phyloP scores from a whole-genome alignment of 2,329 filamentous ascomycete species.

The Aphanoascus verrucosus region DNA sequence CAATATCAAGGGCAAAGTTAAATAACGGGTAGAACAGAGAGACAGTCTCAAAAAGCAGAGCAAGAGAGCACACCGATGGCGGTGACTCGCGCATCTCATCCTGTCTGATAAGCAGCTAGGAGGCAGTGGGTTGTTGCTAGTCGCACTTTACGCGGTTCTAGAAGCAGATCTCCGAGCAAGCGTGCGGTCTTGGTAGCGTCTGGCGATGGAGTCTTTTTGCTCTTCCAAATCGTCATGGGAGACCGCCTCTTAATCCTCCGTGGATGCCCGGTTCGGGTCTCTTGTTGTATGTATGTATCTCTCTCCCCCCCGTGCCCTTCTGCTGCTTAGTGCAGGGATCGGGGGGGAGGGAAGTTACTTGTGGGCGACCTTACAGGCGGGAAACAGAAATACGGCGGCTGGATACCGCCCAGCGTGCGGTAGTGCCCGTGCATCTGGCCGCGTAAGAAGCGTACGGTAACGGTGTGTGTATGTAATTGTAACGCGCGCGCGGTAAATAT shows the following conservation, averaged over 20 bases:
- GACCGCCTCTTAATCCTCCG: neutral
- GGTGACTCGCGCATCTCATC: neutral
- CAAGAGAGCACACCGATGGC: neutral
- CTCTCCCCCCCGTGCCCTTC: no score
- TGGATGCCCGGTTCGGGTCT: no score
- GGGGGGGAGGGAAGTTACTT: no score
- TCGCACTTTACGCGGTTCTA: neutral
- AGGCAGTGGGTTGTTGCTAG: neutral
- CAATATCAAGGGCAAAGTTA: no score
- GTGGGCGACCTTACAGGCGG: no score
- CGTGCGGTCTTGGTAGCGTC: neutral
- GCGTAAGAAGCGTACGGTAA: neutral
- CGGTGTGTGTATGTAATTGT: neutral
- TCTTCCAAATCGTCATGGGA: neutral
- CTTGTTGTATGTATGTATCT: no score
- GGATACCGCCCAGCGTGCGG: no score
- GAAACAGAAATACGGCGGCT: no score
- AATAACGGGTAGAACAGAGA: no score
- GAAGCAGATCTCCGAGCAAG: constrained; percentile 1
- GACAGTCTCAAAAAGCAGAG: no score
- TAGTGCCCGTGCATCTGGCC: no score
- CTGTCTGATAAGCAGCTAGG: neutral
- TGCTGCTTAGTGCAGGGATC: no score
- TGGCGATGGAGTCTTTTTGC: neutral
- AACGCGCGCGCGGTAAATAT: neutral